phyloP scores from a whole-genome alignment of 371 early-diverging fungal species.

The Capillidium rhysosporum region DNA sequence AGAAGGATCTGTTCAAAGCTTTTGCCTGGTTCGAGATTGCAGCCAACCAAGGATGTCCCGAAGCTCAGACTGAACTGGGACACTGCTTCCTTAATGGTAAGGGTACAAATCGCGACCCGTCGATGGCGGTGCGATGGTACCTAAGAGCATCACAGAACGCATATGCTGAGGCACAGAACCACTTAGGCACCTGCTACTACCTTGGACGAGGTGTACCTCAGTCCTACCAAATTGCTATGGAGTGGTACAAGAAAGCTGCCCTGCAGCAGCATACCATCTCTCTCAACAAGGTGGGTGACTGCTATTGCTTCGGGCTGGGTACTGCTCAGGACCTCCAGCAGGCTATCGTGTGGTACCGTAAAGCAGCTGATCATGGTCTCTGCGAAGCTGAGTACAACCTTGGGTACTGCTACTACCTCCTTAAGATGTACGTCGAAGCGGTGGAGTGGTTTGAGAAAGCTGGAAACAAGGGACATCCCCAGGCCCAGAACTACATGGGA shows the following conservation, averaged over 20 bases:
- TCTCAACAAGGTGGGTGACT: slow-evolving; percentile 65
- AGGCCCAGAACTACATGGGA: slow-evolving; percentile 62
- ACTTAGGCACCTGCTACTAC: slow-evolving; percentile 21
- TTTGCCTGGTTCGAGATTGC: slow-evolving; percentile 9
- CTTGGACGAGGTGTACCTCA: slow-evolving; percentile 42
- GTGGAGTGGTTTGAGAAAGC: slow-evolving; percentile 48
- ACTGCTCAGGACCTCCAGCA: slow-evolving; percentile 26
- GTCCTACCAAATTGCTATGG: slow-evolving; percentile 32
- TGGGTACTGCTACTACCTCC: slow-evolving; percentile 39
- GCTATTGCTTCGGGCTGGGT: slow-evolving; percentile 61
- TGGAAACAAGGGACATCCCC: slow-evolving; percentile 47
- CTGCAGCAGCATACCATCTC: slow-evolving; percentile 36
- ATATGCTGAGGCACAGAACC: slow-evolving; percentile 32
- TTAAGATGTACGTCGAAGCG: slow-evolving; percentile 19
- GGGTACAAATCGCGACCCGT: slow-evolving; percentile 29
- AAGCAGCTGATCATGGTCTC: slow-evolving; percentile 21
- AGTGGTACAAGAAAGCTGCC: slow-evolving; percentile 41
- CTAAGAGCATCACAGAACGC: slow-evolving; percentile 34
- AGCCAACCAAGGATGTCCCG: slow-evolving; percentile 29
- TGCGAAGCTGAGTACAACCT: slow-evolving; percentile 57
- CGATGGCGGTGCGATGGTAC: slow-evolving; percentile 34
- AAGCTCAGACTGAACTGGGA: slow-evolving; percentile 50
- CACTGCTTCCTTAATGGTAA: slow-evolving; percentile 68
- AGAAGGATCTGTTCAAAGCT: slow-evolving; percentile 5
- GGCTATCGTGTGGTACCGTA: slow-evolving; percentile 32